Percentiles rank a stretch among this genome's conserved stretches.
phyloP scores from a whole-genome alignment of 2,329 filamentous ascomycete species.

The Alternaria alternata region DNA sequence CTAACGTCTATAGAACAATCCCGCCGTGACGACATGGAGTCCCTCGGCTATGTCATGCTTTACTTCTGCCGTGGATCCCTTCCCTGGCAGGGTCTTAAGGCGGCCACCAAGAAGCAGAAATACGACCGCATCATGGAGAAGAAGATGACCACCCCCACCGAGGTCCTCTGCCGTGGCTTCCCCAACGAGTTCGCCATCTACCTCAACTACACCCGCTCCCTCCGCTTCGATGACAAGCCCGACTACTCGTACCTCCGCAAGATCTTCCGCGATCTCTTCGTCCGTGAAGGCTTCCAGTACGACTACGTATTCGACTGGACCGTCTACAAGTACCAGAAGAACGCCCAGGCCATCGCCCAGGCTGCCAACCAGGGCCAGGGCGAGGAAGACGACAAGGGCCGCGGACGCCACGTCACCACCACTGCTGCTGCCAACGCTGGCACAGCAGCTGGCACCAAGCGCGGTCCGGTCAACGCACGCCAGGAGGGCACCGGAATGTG shows the following conservation, averaged over 20 bases:
- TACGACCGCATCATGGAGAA: constrained; percentile 99
- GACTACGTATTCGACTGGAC: constrained; percentile 99
- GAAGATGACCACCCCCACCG: constrained; percentile 99
- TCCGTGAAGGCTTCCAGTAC: constrained; percentile 99
- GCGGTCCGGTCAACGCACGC: constrained; percentile 76
- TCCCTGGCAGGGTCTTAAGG: constrained; percentile 98
- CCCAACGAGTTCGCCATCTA: constrained; percentile 99
- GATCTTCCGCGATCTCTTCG: constrained; percentile 99
- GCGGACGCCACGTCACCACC: constrained; percentile 63
- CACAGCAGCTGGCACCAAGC: constrained; percentile 69
- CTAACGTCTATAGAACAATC: constrained; percentile 77
- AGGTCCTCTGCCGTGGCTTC: constrained; percentile 98
- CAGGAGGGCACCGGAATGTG: constrained; percentile 96
- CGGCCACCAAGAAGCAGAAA: constrained; percentile 99
- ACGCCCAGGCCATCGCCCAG: constrained; percentile 91
- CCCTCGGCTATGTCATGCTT: constrained; percentile 98
- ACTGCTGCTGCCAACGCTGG: constrained; percentile 71
- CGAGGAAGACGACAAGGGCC: constrained; percentile 79
- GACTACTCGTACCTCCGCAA: constrained; percentile 99
- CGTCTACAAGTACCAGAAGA: constrained; percentile 99
- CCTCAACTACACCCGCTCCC: constrained; percentile 97
- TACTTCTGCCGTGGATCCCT: constrained; percentile 99
- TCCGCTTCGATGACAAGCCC: constrained; percentile 99
- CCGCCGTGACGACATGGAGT: constrained; percentile 99
- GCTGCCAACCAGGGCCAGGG: constrained; percentile 72